phyloP scores from a whole-genome alignment of 768 basidiomycete species.

The Glaciozyma antarctica region DNA sequence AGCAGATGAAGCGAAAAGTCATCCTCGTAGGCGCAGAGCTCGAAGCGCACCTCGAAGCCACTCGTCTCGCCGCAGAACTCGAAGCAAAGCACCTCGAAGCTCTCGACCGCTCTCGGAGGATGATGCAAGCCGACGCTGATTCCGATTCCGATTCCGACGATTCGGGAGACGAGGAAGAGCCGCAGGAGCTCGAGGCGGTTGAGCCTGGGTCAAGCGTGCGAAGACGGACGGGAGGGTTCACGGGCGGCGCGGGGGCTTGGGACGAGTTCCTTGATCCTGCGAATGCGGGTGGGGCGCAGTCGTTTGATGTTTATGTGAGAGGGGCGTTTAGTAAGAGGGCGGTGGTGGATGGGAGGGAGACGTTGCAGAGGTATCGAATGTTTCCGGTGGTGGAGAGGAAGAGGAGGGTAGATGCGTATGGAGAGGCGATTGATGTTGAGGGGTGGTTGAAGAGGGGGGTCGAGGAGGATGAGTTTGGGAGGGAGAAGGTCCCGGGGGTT shows the following conservation, averaged over 20 bases:
- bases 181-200: constrained; percentile 46
- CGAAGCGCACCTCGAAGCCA: constrained; percentile 65
- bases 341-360: background rate
- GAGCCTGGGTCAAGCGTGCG: constrained; percentile 34
- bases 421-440: constrained; percentile 87
- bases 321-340: constrained; percentile 17
- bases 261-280: constrained; percentile 27
- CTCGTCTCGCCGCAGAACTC: constrained; percentile 66
- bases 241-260: constrained; percentile 21
- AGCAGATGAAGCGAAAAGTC: constrained; percentile 76
- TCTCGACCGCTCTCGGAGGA: constrained; percentile 67
- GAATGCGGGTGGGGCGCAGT: constrained; percentile 48
- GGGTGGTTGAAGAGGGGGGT: constrained; percentile 83
- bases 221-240: constrained; percentile 4
- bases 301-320: constrained; percentile 82
- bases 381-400: constrained; percentile 94
- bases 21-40: constrained; percentile 81
- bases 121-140: constrained; percentile 87
- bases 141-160: constrained; percentile 44
- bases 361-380: constrained; percentile 66
- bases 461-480: constrained; percentile 64
- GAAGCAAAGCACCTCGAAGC: constrained; percentile 79
- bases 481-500: constrained; percentile 48
- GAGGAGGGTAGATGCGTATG: constrained; percentile 85
- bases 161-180: constrained; percentile 59